Evolutionary conservation across 768 basidiomycete genomes (phyloP), one percentile per base, ranked within the genome.

Genomic region (Termitomyces sp.): DNA sequence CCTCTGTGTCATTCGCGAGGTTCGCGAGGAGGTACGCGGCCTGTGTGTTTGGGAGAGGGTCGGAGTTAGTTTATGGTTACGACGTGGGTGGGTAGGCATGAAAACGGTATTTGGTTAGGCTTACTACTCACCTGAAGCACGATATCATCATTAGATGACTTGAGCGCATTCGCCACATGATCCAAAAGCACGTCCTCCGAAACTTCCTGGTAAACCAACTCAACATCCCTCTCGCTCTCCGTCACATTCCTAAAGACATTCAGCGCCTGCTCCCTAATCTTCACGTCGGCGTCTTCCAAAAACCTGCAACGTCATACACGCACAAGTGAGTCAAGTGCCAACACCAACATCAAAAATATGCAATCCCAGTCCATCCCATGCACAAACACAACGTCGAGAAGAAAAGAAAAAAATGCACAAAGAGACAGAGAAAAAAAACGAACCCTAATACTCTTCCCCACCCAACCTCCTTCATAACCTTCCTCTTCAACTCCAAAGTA

Each of bases 241-340:
- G 86, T 79, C 2, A 91, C 66, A 64, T 93, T 90, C 7, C 82
- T 77, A 12, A 88, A 60, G 24, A 90, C 75, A 55, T 79, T 80
- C 60, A 87, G 76, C 0, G 82, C 85, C 64, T 93, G 90, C 62
- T 92, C 90, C 62, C 83, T 82, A 2, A 89, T 69, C 7, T 74
- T 77, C 1, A 68, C 60, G 52, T 86, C 80, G 0, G 76, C 49
- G 55, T 89, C 82, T 5, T 72, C 65, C 0, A 87, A 68, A 19
- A 87, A 70, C 35, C 88, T 88, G 60, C 5, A n/a, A n/a, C n/a
- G n/a, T n/a, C n/a, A 14, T 17, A n/a, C 45, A 14, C 4, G n/a
- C 45, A 46, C 12, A 32, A 32, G 30, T 32, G 10, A 47, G 11
- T 5, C 19, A n/a, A n/a, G n/a, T n/a, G n/a, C n/a, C n/a, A n/a